phyloP scores from a whole-genome alignment of 2,329 filamentous ascomycete species.

The Colletotrichum endophyticum region DNA sequence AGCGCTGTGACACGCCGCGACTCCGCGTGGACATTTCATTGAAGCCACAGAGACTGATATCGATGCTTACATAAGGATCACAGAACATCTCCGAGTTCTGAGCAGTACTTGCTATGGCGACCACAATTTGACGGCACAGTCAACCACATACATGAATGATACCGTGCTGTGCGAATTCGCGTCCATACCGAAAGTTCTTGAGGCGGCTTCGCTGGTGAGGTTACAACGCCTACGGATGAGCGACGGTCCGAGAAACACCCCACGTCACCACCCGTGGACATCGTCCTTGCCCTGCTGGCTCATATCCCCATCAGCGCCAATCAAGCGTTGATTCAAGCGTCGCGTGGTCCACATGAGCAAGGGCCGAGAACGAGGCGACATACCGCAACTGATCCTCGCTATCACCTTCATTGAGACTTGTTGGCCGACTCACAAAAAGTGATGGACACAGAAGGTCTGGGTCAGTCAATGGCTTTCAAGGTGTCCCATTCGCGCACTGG shows the following conservation, averaged over 20 bases:
- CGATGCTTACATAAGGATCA: neutral
- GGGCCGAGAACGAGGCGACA: neutral
- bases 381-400: neutral
- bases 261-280: neutral
- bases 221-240: slow-evolving; percentile 15
- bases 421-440: neutral
- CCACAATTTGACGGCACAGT: neutral
- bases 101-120: neutral
- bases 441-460: neutral
- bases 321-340: neutral
- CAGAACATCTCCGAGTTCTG: neutral
- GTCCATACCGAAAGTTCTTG: neutral
- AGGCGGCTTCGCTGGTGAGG: neutral
- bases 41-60: neutral
- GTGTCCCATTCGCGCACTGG: neutral
- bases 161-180: neutral
- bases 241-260: neutral
- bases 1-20: neutral
- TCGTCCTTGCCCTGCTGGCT: neutral
- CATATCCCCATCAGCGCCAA: neutral
- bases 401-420: neutral
- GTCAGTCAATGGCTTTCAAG: neutral
- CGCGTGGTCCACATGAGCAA: neutral
- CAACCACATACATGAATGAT: neutral
- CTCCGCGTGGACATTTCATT: neutral